Conservation (phyloP, 2,329 filamentous ascomycete species). For the Phyllosticta ampelicida region DNA sequence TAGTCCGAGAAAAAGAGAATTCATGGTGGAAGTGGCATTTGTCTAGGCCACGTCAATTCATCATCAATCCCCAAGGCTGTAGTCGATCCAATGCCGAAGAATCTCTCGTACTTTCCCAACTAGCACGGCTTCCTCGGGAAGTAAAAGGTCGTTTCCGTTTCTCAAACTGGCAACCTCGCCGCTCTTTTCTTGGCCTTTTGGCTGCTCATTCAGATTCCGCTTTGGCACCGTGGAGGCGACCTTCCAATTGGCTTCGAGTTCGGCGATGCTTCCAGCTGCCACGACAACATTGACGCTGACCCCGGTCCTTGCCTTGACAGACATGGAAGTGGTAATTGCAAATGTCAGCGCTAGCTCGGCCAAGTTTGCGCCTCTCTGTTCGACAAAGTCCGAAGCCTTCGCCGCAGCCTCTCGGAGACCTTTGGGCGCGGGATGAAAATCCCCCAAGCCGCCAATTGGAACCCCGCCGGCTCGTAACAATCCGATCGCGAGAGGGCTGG, state of each 20-base stretch:
- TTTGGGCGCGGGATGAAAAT: slow-evolving; percentile 60
- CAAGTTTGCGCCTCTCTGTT: neutral
- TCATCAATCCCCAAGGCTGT: slow-evolving; percentile 5
- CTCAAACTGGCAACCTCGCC: neutral
- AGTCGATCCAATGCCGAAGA: slow-evolving; percentile 6
- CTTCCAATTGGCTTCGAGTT: slow-evolving; percentile 6
- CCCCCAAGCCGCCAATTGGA: slow-evolving; percentile 64
- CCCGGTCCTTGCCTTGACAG: neutral
- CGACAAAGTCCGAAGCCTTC: slow-evolving; percentile 1
- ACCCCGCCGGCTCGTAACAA: slow-evolving; percentile 69
- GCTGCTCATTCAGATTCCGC: neutral
- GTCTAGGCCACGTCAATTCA: too few species aligned
- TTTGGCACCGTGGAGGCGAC: neutral
- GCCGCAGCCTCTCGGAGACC: neutral
- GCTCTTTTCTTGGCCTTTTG: neutral
- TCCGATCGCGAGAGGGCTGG: slow-evolving; percentile 86
- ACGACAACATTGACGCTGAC: neutral
- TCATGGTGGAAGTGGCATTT: too few species aligned
- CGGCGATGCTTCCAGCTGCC: neutral
- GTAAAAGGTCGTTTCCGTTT: neutral
- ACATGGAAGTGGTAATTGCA: neutral
- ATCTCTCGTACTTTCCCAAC: neutral
- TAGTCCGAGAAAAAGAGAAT: too few species aligned
- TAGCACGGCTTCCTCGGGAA: neutral
- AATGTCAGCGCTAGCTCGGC: slow-evolving; percentile 6